phyloP scores from a whole-genome alignment of 2,329 filamentous ascomycete species.

The Ceratocystis destructans region DNA sequence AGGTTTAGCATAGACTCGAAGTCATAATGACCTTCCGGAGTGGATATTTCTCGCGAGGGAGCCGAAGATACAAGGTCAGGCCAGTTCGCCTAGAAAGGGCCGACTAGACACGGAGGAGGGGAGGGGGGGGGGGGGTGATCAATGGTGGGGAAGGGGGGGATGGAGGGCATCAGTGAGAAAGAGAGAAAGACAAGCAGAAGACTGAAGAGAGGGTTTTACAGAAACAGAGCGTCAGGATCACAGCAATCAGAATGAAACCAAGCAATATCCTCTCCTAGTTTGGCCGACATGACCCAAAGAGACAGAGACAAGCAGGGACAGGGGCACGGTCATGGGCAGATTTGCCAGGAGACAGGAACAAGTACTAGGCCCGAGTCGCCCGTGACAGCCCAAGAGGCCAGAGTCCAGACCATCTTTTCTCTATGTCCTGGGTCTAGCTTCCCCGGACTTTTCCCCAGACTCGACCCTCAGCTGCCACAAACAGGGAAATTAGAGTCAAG shows the following conservation, averaged over 20 bases:
- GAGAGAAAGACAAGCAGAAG: not conserved
- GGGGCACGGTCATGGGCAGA: no score
- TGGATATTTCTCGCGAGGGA: not conserved
- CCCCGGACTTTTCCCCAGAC: conserved; percentile 10
- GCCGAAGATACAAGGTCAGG: conserved; percentile 10
- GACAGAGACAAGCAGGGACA: not conserved
- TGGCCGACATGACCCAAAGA: not conserved
- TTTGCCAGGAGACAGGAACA: not conserved
- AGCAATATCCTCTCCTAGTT: no score
- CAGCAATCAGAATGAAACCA: no score
- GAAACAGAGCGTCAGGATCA: no score
- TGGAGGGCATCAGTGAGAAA: not conserved
- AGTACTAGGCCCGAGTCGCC: not conserved
- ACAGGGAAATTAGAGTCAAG: not conserved
- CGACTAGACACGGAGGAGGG: conserved; percentile 14
- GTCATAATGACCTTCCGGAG: not conserved
- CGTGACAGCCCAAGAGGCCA: no score
- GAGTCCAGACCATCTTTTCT: not conserved
- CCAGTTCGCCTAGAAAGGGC: conserved; percentile 13
- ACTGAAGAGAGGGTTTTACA: not conserved
- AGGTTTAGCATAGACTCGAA: not conserved
- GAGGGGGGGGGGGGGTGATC: not conserved
- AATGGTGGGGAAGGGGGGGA: not conserved
- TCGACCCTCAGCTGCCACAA: not conserved
- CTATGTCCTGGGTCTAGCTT: not conserved